A percentile compares a stretch with the other conserved stretches of the same genome.
Conservation (phyloP, 169 alveolate species). For the Babesia sp. region DNA sequence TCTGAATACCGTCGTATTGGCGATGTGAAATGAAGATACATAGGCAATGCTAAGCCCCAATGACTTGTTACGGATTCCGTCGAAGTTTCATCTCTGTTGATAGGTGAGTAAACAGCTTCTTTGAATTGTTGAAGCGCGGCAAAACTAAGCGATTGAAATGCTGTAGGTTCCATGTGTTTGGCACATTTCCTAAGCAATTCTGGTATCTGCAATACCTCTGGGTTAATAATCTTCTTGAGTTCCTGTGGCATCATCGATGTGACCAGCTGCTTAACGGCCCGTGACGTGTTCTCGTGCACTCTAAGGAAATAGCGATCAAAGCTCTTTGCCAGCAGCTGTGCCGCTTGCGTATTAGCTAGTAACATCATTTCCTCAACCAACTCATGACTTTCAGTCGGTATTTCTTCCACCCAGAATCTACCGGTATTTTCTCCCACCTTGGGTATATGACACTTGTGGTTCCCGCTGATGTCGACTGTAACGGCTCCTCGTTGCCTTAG, state of each 20-base stretch:
- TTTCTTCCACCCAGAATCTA: conserved; percentile 28
- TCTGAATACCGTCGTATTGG: conserved; percentile 99
- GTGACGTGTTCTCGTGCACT: conserved; percentile 72
- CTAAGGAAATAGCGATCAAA: conserved; percentile 65
- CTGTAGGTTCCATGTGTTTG: conserved; percentile 61
- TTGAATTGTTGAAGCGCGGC: conserved; percentile 72
- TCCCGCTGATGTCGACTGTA: conserved; percentile 50
- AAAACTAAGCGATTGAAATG: conserved; percentile 68
- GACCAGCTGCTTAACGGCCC: conserved; percentile 66
- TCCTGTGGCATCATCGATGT: conserved; percentile 48
- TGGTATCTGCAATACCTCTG: conserved; percentile 39
- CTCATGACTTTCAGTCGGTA: conserved; percentile 73
- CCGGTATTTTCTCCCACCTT: conserved; percentile 4
- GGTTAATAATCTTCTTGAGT: conserved; percentile 28
- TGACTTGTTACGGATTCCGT: conserved; percentile 71
- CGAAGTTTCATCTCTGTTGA: conserved; percentile 25
- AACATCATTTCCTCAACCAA: conserved; percentile 82
- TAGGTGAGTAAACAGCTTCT: conserved; percentile 73
- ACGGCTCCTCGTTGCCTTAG: conserved; percentile 66
- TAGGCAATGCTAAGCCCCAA: conserved; percentile 95
- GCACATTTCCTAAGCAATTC: conserved; percentile 66
- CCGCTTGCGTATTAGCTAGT: conserved; percentile 76
- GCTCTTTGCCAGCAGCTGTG: conserved; percentile 64
- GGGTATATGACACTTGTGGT: conserved; percentile 61
- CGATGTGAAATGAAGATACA: conserved; percentile 98